Base-by-base conservation (phyloP, 257 asterid species). In the Orobanche coerulescens region DNA sequence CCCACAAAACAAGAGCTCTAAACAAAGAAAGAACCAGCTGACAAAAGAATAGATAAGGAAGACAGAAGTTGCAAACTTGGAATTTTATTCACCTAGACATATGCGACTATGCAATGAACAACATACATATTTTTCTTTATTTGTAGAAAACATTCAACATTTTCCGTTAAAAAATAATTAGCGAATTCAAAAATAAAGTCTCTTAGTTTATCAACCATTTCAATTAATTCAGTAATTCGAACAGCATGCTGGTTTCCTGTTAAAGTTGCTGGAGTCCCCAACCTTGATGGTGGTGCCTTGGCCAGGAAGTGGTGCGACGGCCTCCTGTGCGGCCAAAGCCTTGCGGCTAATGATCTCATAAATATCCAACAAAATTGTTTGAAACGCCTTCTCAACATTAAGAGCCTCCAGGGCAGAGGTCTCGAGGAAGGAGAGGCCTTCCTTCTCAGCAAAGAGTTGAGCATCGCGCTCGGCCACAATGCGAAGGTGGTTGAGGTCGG, bases 271-370 rank as follows among this genome's bases (percentile, higher is more conserved):
- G 4, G 73, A 49, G 4, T 71, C 78, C 18, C 66, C 80, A 9
- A 78, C 77, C 67, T 71, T 78, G 42, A 78, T 71, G 64, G 80
- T 68, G 51, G 78, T 71, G 24, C 83, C 83, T 11, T 74, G 80
- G 28, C 76, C 75, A 15, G 83, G 80, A 3, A 65, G 3, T 0
- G 67, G 58, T 30, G 12, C 66, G 30, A 12, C 39, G 25, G 83
- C 80, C 58, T 74, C 80, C 58, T 74, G 78, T 14, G 83, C 78
- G 1, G 79, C 78, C 62, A 78, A 24, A 2, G 78, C 80, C 40
- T 78, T 78, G 39, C 83, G 65, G 68, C 83, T 74, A 5, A 78
- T 40, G 49, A 78, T 74, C 61, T 71, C 78, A 64, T 78, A 78
- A 22, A 74, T 78, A 28, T 78, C 83, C 52, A 78, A 58, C 66